Conservation (phyloP, 768 basidiomycete genomes). For the Harrya chromipes region DNA sequence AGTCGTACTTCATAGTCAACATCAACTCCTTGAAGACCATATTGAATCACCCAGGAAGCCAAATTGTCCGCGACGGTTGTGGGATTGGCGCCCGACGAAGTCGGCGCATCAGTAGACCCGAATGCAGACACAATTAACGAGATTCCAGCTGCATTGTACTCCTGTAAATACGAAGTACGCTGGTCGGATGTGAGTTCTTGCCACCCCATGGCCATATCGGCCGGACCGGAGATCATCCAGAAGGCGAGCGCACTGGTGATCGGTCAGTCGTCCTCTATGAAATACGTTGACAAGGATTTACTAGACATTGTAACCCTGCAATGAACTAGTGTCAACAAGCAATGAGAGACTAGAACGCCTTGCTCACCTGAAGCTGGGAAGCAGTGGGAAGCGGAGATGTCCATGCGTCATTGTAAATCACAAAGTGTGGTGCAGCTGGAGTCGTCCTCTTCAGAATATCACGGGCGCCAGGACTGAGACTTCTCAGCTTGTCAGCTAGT, state of each 20-base stretch:
- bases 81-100: slow-evolving; percentile 38
- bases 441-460: slow-evolving; percentile 10
- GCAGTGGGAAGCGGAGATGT: slow-evolving; percentile 42
- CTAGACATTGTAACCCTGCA: slow-evolving; percentile 36
- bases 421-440: slow-evolving; percentile 47
- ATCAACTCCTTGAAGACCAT: slow-evolving; percentile 49
- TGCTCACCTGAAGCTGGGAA: slow-evolving; percentile 40
- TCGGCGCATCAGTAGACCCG: slow-evolving; percentile 40
- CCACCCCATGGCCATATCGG: slow-evolving; percentile 47
- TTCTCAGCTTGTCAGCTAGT: slow-evolving; percentile 9
- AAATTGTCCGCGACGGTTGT: slow-evolving; percentile 38
- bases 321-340: background rate
- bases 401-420: slow-evolving; percentile 39
- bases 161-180: slow-evolving; percentile 41
- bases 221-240: slow-evolving; percentile 37
- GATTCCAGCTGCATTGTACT: slow-evolving; percentile 55
- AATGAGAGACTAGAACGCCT: background rate
- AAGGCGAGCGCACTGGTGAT: slow-evolving; percentile 38
- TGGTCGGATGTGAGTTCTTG: slow-evolving; percentile 32
- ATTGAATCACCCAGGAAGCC: slow-evolving; percentile 44
- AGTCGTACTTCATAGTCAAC: slow-evolving; percentile 45
- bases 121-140: slow-evolving; percentile 55
- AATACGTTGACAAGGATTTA: background rate
- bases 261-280: background rate
- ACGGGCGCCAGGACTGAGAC: slow-evolving; percentile 12